Base-by-base conservation (phyloP, 2,329 filamentous ascomycete genomes). In the Neospermospora avenae region DNA sequence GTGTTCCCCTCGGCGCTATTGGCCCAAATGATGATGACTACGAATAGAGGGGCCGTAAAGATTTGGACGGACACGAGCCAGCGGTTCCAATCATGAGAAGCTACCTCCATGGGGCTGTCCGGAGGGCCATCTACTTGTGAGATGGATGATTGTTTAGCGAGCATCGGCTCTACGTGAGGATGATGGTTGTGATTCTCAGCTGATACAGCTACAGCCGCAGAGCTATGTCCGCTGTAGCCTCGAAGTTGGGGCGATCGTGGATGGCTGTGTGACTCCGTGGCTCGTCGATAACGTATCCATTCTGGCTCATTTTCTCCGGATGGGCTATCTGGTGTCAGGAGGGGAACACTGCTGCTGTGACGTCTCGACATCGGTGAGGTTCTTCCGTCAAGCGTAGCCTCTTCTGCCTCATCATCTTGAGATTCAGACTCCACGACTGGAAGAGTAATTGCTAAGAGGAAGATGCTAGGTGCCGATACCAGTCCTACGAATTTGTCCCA, bases 41-140 rank as follows among this genome's bases (percentile, higher is more conserved):
- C 84, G 74, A 98, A 96, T 22, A 95, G 74, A 0, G 95, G 95
- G 0, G 93, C 91, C 0, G 89, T 90, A 71, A 97, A 92, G 52
- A 95, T 81, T 70, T 99, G 96, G 10, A 95, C 74, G 13, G 87
- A 84, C 13, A 96, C 83, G 3, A 99, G 84, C 93, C 95, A 99
- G 55, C 92, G 84, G 69, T 93, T 96, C 93, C 95, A 98, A 31
- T 86, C 71, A 54, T 59, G 51, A 20, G 60, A 44, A 35, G 65
- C 46, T 3, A 55, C 49, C 58, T 60, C 14, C 16, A 16, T n/a
- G 24, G 55, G 58, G 11, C 35, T 58, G 16, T 44, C 37, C n/a
- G 59, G 46, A n/a, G 45, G 22, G 14, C 31, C 45, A 14, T 62
- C 59, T 14, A 63, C 7, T 24, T 57, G 60, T 18, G 46, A 55